phyloP scores from a whole-genome alignment of 345 rosid genomes.

The Eucalyptus marginata region DNA sequence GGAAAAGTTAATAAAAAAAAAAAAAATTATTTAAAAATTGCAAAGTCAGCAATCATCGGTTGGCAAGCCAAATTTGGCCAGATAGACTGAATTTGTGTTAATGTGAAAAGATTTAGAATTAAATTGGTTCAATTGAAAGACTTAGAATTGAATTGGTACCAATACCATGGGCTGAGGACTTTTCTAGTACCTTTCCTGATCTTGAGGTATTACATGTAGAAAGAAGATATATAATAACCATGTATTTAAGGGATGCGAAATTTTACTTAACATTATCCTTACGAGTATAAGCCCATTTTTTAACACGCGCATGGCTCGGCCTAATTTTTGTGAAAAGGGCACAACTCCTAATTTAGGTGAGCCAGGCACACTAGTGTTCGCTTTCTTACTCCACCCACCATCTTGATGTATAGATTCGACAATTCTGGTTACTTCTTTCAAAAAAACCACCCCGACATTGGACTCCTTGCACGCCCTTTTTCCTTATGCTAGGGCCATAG shows the following conservation, averaged over 20 bases:
- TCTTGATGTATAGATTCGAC: background rate
- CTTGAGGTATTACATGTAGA: no score
- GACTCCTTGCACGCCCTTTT: background rate
- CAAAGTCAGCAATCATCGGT: rapidly evolving
- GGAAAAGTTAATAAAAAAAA: no score
- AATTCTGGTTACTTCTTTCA: background rate
- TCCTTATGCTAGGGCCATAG: no score
- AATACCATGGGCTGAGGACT: rapidly evolving
- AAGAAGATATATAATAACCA: background rate
- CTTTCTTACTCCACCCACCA: background rate
- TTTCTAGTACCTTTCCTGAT: rapidly evolving
- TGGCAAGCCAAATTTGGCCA: rapidly evolving
- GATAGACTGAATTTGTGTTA: no score
- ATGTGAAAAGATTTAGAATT: no score
- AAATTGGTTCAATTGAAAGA: no score
- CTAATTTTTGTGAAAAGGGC: background rate
- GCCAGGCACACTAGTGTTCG: background rate
- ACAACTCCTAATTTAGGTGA: background rate
- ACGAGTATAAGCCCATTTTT: background rate
- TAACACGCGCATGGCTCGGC: background rate
- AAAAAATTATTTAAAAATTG: no score
- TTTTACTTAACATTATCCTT: background rate
- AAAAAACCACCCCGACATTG: background rate
- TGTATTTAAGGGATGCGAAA: background rate
- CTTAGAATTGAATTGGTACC: no score